These are phyloP conservation scores for Lindgomyces ingoldianus DNA, from an alignment of 495 filamentous ascomycete genomes.

Conservation along the genomic window DNA sequence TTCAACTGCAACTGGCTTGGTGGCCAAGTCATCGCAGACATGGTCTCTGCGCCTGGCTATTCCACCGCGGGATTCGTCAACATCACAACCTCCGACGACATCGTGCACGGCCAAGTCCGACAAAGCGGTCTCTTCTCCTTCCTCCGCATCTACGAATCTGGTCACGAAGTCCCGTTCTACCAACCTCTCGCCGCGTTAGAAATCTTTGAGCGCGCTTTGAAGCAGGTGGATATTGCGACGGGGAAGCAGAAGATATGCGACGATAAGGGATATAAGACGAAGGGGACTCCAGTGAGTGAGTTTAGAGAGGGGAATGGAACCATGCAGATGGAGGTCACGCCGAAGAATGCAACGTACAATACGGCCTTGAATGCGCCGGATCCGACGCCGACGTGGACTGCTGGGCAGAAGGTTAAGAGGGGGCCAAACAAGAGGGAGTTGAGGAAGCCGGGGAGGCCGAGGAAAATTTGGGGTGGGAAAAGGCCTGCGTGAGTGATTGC, in stretches of 20 bases:
- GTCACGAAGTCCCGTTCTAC: slow-evolving; percentile 72
- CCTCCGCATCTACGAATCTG: slow-evolving; percentile 52
- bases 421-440: slow-evolving; percentile 12
- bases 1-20: slow-evolving; percentile 67
- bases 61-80: slow-evolving; percentile 56
- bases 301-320: slow-evolving; percentile 62
- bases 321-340: slow-evolving; percentile 52
- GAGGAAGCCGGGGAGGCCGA: slow-evolving; percentile 16
- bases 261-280: slow-evolving; percentile 48
- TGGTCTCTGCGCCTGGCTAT: slow-evolving; percentile 53
- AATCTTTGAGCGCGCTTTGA: slow-evolving; percentile 61
- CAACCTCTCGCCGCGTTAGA: slow-evolving; percentile 63
- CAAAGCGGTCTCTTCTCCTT: slow-evolving; percentile 72
- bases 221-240: slow-evolving; percentile 61
- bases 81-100: slow-evolving; percentile 54
- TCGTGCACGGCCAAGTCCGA: slow-evolving; percentile 65
- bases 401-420: not conserved
- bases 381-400: slow-evolving; percentile 25
- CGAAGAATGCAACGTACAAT: slow-evolving; percentile 57
- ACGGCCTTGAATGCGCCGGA: slow-evolving; percentile 51
- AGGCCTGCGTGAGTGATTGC: too few species aligned
- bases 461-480: too few species aligned
- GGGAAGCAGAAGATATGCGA: slow-evolving; percentile 47
- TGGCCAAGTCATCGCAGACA: slow-evolving; percentile 51
- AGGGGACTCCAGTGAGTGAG: slow-evolving; percentile 53